Conservation (phyloP, 1,284 basidiomycete genomes). For the Xerocomus subilludens region DNA sequence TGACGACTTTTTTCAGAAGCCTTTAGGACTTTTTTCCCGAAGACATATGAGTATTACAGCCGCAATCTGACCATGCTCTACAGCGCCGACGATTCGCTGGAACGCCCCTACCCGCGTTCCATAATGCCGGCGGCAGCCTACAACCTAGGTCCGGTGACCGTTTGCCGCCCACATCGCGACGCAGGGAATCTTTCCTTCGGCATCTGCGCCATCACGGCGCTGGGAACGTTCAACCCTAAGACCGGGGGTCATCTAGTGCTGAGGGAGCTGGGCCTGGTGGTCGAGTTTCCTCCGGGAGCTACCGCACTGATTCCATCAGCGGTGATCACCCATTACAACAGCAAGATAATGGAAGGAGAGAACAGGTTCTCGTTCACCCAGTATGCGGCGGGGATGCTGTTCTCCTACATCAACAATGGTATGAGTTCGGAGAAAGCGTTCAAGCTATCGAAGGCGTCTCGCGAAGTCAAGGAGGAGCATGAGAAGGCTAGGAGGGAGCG, state of each 20-base stretch:
- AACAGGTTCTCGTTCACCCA: conserved; percentile 33
- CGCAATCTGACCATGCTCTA: not conserved
- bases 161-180: conserved; percentile 18
- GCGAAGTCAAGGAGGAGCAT: too few relatives aligned
- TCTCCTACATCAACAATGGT: conserved; percentile 17
- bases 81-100: not conserved
- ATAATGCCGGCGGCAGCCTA: conserved; percentile 27
- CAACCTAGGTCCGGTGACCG: conserved; percentile 16
- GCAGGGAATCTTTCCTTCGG: conserved; percentile 28
- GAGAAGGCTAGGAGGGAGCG: too few relatives aligned
- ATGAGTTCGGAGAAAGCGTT: conserved; percentile 5
- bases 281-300: conserved; percentile 35
- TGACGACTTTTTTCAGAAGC: not conserved
- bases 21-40: conserved; percentile 19
- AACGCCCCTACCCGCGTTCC: not conserved
- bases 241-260: conserved; percentile 30
- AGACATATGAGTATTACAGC: conserved; percentile 16
- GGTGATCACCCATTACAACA: conserved; percentile 26
- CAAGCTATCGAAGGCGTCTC: too few relatives aligned
- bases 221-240: conserved; percentile 17
- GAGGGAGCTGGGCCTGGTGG: conserved; percentile 13
- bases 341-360: not conserved
- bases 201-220: conserved; percentile 29
- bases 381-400: conserved; percentile 29
- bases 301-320: conserved; percentile 25